A percentile compares a stretch with the other conserved stretches of the same genome.
Conservation (phyloP, 371 early-diverging fungal species). For the Mortierella sp. region DNA sequence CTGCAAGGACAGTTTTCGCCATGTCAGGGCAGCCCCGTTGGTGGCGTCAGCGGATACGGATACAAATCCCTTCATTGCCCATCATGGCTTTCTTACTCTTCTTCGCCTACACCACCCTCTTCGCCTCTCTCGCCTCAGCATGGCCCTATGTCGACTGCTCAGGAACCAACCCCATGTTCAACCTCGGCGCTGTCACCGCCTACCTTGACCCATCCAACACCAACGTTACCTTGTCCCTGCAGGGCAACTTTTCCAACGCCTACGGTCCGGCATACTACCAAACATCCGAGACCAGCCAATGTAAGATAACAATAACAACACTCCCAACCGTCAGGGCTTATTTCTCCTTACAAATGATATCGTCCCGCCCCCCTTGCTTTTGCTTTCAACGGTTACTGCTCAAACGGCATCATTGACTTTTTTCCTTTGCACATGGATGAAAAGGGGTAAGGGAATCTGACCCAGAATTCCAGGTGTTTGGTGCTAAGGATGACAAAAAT, state of each 20-base stretch:
- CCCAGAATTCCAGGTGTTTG: background rate
- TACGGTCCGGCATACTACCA: constrained; percentile 19
- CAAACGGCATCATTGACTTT: background rate
- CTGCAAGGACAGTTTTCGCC: constrained; percentile 6
- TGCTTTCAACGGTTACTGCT: background rate
- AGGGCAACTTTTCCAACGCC: constrained; percentile 34
- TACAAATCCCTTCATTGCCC: constrained; percentile 2
- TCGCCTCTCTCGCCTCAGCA: constrained; percentile 19
- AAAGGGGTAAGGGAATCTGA: background rate
- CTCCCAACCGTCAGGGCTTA: background rate
- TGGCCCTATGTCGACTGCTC: constrained; percentile 57
- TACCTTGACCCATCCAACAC: constrained; percentile 30
- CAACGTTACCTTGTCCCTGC: constrained; percentile 17
- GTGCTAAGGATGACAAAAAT: background rate
- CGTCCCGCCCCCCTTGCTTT: background rate
- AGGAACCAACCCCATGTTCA: constrained; percentile 23
- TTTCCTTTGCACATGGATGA: background rate
- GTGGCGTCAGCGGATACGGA: constrained; percentile 24
- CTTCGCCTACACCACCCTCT: background rate
- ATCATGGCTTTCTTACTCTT: constrained; percentile 14
- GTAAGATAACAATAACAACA: constrained; percentile 24
- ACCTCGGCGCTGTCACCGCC: constrained; percentile 28
- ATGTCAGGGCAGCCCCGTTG: constrained; percentile 18
- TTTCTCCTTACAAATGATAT: background rate
- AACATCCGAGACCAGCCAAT: constrained; percentile 35